phyloP scores from a whole-genome alignment of 1,284 basidiomycete species.

The Puccinia brachypodii region DNA sequence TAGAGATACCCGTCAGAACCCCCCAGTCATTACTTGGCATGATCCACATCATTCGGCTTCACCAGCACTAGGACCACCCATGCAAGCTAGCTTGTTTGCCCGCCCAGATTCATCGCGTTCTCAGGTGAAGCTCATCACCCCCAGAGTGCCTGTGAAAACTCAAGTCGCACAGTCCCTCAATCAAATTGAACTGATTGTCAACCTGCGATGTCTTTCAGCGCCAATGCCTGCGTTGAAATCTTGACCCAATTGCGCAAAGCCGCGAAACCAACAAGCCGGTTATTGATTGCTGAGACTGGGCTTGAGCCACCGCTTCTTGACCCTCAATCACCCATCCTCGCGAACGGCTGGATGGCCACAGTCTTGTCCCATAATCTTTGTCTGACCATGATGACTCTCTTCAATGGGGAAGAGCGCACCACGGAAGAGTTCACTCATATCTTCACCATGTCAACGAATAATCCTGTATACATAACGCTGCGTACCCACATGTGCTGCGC shows the following conservation, averaged over 20 bases:
- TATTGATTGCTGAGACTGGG: constrained; percentile 7
- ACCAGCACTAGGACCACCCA: not conserved
- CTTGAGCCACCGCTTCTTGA: not conserved
- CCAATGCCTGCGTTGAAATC: not conserved
- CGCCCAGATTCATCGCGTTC: constrained; percentile 25
- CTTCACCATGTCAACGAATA: not conserved
- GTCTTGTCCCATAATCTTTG: not conserved
- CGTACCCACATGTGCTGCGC: not conserved
- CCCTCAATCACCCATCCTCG: not conserved
- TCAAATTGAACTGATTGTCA: too few species aligned
- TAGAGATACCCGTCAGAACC: constrained; percentile 34
- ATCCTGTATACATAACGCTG: not conserved
- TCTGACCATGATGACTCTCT: not conserved
- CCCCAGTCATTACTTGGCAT: constrained; percentile 28
- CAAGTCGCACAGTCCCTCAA: too few species aligned
- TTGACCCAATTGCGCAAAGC: not conserved
- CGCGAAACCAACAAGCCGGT: not conserved
- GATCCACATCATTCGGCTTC: not conserved
- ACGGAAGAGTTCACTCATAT: not conserved
- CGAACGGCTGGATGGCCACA: constrained; percentile 1
- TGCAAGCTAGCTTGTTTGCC: constrained; percentile 48
- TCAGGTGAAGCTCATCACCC: not conserved
- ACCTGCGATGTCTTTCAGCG: not conserved
- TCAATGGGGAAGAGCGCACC: constrained; percentile 9
- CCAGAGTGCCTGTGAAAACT: not conserved